phyloP scores from a whole-genome alignment of 1,284 basidiomycete species.

The Fomitopsis betulina region DNA sequence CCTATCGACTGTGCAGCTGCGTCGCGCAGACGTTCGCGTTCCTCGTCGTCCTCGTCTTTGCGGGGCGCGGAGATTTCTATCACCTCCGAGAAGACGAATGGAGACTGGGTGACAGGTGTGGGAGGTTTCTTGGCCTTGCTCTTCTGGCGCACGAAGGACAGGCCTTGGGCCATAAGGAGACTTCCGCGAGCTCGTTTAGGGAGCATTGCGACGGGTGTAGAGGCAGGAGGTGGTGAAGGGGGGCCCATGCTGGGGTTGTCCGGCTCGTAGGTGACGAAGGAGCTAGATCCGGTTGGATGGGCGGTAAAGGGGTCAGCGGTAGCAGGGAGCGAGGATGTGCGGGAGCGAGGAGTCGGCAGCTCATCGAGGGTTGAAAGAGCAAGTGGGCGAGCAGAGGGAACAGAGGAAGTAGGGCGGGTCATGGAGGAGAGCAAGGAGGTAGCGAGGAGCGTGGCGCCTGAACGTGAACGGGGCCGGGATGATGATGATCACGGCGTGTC shows the following conservation, averaged over 20 bases:
- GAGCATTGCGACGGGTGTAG: slow-evolving; percentile 7
- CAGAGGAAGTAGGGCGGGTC: neutral
- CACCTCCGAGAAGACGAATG: slow-evolving; percentile 55
- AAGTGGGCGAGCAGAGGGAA: neutral
- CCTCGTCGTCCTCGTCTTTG: slow-evolving; percentile 58
- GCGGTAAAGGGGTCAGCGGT: slow-evolving; percentile 25
- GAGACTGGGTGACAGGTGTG: slow-evolving; percentile 18
- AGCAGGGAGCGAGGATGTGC: neutral
- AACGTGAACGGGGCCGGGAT: neutral
- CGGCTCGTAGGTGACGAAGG: slow-evolving; percentile 26
- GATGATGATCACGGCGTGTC: slow-evolving; percentile 3
- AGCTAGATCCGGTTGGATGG: slow-evolving; percentile 23
- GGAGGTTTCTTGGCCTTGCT: slow-evolving; percentile 34
- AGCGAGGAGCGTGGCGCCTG: neutral
- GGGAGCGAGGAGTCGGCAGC: neutral
- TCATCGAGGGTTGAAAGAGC: neutral
- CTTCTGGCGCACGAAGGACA: slow-evolving; percentile 30
- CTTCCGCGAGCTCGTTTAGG: slow-evolving; percentile 22
- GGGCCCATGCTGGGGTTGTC: slow-evolving; percentile 8
- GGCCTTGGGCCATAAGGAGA: slow-evolving; percentile 14
- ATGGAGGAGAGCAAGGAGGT: neutral
- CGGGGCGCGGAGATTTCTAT: slow-evolving; percentile 54
- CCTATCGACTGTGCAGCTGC: slow-evolving; percentile 74
- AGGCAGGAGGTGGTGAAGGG: slow-evolving; percentile 13
- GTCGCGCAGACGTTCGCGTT: slow-evolving; percentile 65